Percentiles rank a stretch among this genome's conserved stretches.
phyloP scores from a whole-genome alignment of 202 grass and related monocot species.

The Hordeum pubiflorum region DNA sequence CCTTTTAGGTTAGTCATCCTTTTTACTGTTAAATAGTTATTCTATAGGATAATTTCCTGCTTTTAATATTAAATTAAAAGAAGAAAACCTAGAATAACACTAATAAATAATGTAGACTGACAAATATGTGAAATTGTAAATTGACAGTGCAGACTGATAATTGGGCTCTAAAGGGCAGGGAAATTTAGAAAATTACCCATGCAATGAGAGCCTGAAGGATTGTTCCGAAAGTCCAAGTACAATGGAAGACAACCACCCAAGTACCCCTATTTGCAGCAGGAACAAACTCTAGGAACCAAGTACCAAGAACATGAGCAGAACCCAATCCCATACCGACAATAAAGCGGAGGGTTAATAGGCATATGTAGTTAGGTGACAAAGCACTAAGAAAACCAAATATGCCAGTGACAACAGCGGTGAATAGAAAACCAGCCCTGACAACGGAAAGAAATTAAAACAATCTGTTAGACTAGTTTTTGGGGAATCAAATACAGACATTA shows the following conservation, averaged over 20 bases:
- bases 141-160: not conserved
- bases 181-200: constrained; percentile 40
- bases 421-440: constrained; percentile 55
- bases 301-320: constrained; percentile 46
- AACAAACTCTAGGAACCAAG: constrained; percentile 86
- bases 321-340: constrained; percentile 65
- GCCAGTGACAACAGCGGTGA: constrained; percentile 48
- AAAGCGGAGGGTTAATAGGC: constrained; percentile 48
- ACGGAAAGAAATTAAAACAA: not conserved
- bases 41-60: not conserved
- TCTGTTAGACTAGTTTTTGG: not conserved
- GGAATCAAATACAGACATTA: not conserved
- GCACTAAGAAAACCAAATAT: constrained; percentile 51
- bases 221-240: constrained; percentile 61
- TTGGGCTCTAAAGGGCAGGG: not conserved
- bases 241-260: constrained; percentile 53
- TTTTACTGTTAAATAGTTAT: not conserved
- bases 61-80: not conserved
- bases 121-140: not conserved
- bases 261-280: constrained; percentile 61
- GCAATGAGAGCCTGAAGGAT: constrained; percentile 68
- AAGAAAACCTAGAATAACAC: not conserved
- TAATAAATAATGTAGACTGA: not conserved
- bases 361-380: constrained; percentile 51
- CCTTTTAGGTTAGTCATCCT: not conserved